These are phyloP conservation scores for Gracilaria gracilis DNA, from an alignment of 23 red algal genomes.

Conservation along the genomic window DNA sequence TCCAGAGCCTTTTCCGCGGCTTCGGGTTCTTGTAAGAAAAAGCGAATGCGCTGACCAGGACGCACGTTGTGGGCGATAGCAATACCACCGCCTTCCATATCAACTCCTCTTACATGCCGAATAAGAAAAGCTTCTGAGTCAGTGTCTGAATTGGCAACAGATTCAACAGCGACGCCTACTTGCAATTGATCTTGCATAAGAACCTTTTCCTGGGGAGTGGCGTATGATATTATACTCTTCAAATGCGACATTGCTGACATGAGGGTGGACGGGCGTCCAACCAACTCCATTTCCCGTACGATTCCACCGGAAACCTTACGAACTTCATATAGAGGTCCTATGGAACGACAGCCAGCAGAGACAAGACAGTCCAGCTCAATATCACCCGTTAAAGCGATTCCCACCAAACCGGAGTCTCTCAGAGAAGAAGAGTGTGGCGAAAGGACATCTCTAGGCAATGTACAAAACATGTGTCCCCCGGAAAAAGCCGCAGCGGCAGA, in stretches of 20 bases:
- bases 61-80: constrained; percentile 51
- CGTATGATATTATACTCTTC: constrained; percentile 66
- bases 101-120: constrained; percentile 67
- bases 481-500: constrained; percentile 53
- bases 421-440: constrained; percentile 34
- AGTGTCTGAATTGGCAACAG: neutral
- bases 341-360: constrained; percentile 42
- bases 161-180: constrained; percentile 62
- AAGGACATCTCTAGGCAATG: constrained; percentile 75
- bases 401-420: constrained; percentile 70
- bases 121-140: constrained; percentile 53
- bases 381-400: constrained; percentile 76
- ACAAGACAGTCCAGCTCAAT: constrained; percentile 70
- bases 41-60: constrained; percentile 68
- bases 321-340: constrained; percentile 76
- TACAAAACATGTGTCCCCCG: constrained; percentile 72
- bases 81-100: constrained; percentile 53
- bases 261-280: constrained; percentile 58
- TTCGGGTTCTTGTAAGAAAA: constrained; percentile 64
- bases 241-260: constrained; percentile 66
- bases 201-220: constrained; percentile 57
- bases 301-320: constrained; percentile 39
- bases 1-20: constrained; percentile 56
- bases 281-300: constrained; percentile 69
- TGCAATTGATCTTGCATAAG: constrained; percentile 51